Evolutionary conservation across 441 rosid genomes (phyloP).

Genomic region (Corymbia citriodora): DNA sequence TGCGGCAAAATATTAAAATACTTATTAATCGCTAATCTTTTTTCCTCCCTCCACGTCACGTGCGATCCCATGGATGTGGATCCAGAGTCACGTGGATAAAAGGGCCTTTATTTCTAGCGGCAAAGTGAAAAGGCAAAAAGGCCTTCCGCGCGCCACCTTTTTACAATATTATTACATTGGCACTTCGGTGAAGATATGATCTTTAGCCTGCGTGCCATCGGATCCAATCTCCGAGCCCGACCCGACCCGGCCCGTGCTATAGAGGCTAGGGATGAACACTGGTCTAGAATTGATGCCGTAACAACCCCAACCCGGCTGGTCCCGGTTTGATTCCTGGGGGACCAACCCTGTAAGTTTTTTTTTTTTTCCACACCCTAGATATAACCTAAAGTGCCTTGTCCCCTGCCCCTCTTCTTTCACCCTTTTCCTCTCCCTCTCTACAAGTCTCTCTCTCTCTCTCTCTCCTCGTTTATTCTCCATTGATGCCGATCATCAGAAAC

Average conservation of each 20-base stretch:
- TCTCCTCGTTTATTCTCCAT: background rate
- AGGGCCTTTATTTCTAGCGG: background rate
- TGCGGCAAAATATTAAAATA: background rate
- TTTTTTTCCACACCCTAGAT: background rate
- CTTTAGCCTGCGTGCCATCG: background rate
- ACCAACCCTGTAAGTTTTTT: too few species aligned
- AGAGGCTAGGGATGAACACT: background rate
- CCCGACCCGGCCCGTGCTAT: background rate
- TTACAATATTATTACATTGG: background rate
- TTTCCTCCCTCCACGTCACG: background rate
- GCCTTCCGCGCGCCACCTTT: background rate
- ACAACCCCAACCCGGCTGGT: rapidly evolving
- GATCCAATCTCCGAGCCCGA: background rate
- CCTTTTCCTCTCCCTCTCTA: background rate
- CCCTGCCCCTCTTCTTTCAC: background rate
- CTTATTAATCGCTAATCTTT: background rate
- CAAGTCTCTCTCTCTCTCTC: background rate
- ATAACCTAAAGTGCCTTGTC: background rate
- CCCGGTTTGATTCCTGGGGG: rapidly evolving
- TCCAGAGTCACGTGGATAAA: background rate
- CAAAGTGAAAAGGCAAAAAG: background rate
- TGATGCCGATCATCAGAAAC: background rate
- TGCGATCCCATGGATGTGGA: background rate
- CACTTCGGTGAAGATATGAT: background rate
- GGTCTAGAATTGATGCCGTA: background rate